Conservation (phyloP, 805 yeast species). For the Yarrowia deformans region DNA sequence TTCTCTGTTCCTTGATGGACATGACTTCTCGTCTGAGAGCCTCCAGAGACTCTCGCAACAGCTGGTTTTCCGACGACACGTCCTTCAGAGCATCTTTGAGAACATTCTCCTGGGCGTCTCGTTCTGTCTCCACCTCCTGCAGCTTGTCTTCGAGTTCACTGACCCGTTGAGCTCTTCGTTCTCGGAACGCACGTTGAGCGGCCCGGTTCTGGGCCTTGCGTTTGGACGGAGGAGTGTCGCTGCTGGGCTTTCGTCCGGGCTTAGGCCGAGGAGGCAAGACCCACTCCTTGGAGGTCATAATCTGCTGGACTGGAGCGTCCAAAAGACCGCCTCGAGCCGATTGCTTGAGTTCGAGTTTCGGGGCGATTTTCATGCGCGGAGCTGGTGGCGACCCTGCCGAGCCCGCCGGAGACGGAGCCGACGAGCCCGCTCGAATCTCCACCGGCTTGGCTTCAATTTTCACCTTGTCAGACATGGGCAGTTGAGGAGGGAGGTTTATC, state of each 20-base stretch:
- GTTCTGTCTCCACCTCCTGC: constrained; percentile 70
- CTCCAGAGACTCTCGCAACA: constrained; percentile 48
- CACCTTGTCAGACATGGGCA: constrained; percentile 33
- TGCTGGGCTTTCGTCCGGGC: constrained; percentile 64
- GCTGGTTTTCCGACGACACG: constrained; percentile 51
- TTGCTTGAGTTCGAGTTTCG: constrained; percentile 34
- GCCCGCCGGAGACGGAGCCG: constrained; percentile 21
- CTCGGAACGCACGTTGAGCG: constrained; percentile 92
- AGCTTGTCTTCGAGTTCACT: constrained; percentile 77
- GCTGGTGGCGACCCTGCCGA: constrained; percentile 20
- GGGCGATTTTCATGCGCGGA: constrained; percentile 34
- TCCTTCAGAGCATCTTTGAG: constrained; percentile 43
- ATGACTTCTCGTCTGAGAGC: constrained; percentile 44
- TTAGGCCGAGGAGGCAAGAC: constrained; percentile 86
- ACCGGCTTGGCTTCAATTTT: constrained; percentile 35
- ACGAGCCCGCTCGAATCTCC: constrained; percentile 18
- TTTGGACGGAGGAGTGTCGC: constrained; percentile 82
- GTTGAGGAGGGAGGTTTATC: constrained; percentile 16
- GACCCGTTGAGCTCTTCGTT: constrained; percentile 82
- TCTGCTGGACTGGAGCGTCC: constrained; percentile 42
- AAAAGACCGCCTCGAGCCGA: constrained; percentile 33
- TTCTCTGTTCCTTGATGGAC: constrained; percentile 32
- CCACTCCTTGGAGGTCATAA: constrained; percentile 75
- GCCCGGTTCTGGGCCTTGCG: constrained; percentile 91
- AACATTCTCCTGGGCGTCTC: constrained; percentile 58